Evolutionary conservation across 2,329 filamentous ascomycete genomes (phyloP).

Genomic region (Calonectria hongkongensis): DNA sequence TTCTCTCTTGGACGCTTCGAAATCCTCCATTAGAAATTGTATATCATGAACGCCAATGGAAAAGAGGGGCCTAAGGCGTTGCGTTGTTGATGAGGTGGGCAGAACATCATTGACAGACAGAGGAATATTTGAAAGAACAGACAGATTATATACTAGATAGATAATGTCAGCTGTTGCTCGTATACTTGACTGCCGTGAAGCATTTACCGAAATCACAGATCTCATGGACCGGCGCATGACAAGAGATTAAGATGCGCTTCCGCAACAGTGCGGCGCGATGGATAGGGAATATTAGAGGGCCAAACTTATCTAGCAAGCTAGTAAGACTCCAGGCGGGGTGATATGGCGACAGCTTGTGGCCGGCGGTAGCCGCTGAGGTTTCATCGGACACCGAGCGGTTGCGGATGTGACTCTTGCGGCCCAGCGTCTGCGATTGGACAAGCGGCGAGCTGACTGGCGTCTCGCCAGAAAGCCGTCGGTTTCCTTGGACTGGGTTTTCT

Average conservation of each 20-base stretch:
- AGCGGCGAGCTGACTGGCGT: constrained; percentile 72
- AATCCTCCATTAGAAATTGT: constrained; percentile 80
- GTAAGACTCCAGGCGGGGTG: constrained; percentile 92
- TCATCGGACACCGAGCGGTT: constrained; percentile 79
- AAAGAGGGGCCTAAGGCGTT: constrained; percentile 89
- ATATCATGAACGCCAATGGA: constrained; percentile 96
- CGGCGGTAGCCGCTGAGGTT: constrained; percentile 73
- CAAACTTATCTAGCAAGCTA: constrained; percentile 86
- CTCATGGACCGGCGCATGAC: constrained; percentile 88
- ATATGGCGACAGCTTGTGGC: constrained; percentile 82
- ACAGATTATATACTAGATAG: constrained; percentile 88
- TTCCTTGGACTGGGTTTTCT: constrained; percentile 61
- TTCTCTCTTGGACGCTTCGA: constrained; percentile 66
- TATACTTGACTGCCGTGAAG: neutral
- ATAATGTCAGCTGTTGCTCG: constrained; percentile 46
- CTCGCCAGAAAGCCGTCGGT: constrained; percentile 61
- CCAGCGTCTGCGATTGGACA: constrained; percentile 58
- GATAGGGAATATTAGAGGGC: constrained; percentile 93
- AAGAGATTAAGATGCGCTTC: constrained; percentile 91
- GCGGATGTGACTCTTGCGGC: constrained; percentile 68
- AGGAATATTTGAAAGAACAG: constrained; percentile 93
- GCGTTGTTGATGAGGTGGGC: constrained; percentile 75
- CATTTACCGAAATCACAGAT: constrained; percentile 90
- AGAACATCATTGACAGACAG: constrained; percentile 82
- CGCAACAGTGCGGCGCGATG: constrained; percentile 90